Base-by-base conservation (phyloP, 768 basidiomycete species). In the Boletus eberwhitei region DNA sequence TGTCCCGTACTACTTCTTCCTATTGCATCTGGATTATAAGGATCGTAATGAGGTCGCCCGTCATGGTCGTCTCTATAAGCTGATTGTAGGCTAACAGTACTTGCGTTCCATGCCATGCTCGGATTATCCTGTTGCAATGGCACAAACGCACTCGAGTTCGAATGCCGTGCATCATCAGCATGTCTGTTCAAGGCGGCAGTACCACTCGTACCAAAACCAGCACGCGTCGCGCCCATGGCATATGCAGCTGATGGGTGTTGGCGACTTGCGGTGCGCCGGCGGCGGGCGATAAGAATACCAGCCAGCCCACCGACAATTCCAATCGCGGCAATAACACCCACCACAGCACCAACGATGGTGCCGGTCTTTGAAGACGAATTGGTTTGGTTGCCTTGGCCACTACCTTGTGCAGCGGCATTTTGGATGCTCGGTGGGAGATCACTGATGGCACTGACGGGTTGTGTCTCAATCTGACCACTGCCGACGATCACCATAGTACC, bases 401-500 rank as follows among this genome's bases (percentile, higher is more conserved):
- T 54, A 22, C 85, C 38, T 68, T 72, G 2, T 70, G 84, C 67
- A 58, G 54, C 72, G 52, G 73, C 70, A 8, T 77, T 67, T 26
- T 76, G 77, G 37, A 80, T 69, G 65, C 68, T 85, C 0, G 67
- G 17, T 6, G 68, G 68, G 36, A 70, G 68, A 21, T 54, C 43
- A 8, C 52, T 54, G 26, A 53, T 57, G 8, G 40, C 17, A 17
- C 65, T 61, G 0, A 73, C 78, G 1, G 87, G 78, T 68, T 97
- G 95, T 1, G 71, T 70, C 40, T 83, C 91, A 12, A 97, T 75
- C 57, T 85, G 73, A 12, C 95, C 93, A 54, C 74, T 87, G 9
- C 96, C 96, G 39, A 94, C 78, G 56, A 83, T 88, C 51, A 95
- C 79, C 70, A 80, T 80, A 3, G 82, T 81, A 2, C 87, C 94